Base-by-base conservation (phyloP, 768 basidiomycete species). In the Trametes villosa region DNA sequence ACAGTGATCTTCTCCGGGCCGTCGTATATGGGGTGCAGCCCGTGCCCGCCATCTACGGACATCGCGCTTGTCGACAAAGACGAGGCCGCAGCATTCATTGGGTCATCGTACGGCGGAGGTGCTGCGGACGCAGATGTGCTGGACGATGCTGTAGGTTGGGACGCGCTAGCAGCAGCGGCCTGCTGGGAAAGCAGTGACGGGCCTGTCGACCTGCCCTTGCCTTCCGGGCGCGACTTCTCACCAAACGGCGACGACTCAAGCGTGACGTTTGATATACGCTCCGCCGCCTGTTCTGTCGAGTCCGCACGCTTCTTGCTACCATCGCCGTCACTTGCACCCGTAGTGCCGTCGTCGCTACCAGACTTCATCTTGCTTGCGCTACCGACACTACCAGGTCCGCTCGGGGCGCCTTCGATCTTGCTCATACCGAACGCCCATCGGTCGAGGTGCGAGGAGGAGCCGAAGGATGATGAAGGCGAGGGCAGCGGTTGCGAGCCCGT, bases 401-500 rank as follows among this genome's bases (percentile, higher is more conserved):
- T 71, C 45, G 66, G 31, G 45, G 73, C 75, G 11, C 69, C 79
- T 22, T 87, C 91, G 67, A 98, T 96, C 76, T 88, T 92, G 76
- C 83, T 88, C 96, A 98, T 98, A 3, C 87, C 89, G 68, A 99
- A 96, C 0, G 87, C 87, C 79, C 87, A 92, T 66, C 89, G 90
- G 80, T 97, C 96, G 48, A 96, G 77, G 58, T 72, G 70, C 13
- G 92, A 90, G 52, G 85, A 86, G 22, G 83, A 79, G 45, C 79
- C 84, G 68, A 84, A 88, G 4, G 88, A 88, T 30, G 88, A 89
- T 17, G 86, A 87, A 0, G 91, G 91, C 2, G 91, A 92, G 0
- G 96, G 96, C 6, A 99, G 81, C 0, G 96, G 96, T 70, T 95
- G 96, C 0, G 91, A 94, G 29, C 91, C 93, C 5, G 94, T 96